Percentiles rank a stretch among this genome's conserved stretches.
phyloP scores from a whole-genome alignment of 768 basidiomycete species.

The Rhodotorula sphaerocarpa region DNA sequence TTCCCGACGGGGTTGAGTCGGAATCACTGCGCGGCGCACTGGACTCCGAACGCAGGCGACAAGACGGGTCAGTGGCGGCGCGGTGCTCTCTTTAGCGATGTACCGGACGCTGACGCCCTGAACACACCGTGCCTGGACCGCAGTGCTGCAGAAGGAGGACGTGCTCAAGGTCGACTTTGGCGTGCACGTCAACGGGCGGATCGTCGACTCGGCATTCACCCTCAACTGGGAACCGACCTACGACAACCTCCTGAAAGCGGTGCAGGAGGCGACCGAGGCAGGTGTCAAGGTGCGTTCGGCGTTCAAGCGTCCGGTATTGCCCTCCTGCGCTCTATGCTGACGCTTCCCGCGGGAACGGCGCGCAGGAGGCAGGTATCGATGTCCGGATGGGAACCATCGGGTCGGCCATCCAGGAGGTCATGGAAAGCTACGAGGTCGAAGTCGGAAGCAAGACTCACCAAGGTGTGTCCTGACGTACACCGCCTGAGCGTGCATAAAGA shows the following conservation, averaged over 20 bases:
- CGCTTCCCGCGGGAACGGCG: neutral
- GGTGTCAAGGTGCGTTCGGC: slow-evolving; percentile 65
- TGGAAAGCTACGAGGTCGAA: slow-evolving; percentile 97
- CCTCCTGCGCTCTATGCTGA: neutral
- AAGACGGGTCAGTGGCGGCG: slow-evolving; percentile 31
- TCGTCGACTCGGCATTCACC: slow-evolving; percentile 92
- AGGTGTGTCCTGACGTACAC: slow-evolving; percentile 14
- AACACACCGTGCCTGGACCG: no score
- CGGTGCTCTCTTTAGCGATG: no score
- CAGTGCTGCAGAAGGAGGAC: slow-evolving; percentile 73
- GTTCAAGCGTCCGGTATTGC: no score
- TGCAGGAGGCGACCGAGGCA: slow-evolving; percentile 86
- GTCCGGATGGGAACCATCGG: slow-evolving; percentile 86
- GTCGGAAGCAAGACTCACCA: slow-evolving; percentile 59
- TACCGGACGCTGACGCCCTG: neutral
- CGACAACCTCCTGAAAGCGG: slow-evolving; percentile 78
- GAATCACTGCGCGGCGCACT: slow-evolving; percentile 94
- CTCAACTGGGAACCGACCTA: slow-evolving; percentile 79
- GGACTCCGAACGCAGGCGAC: slow-evolving; percentile 76
- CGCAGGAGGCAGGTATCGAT: slow-evolving; percentile 90
- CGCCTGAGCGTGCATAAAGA: no score
- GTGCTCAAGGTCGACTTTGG: slow-evolving; percentile 96
- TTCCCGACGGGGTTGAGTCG: slow-evolving; percentile 93
- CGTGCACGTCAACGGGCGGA: slow-evolving; percentile 93
- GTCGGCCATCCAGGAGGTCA: slow-evolving; percentile 88